Base-by-base conservation (phyloP, 2,329 filamentous ascomycete species). In the Pseudovirgaria hyperparasitica region DNA sequence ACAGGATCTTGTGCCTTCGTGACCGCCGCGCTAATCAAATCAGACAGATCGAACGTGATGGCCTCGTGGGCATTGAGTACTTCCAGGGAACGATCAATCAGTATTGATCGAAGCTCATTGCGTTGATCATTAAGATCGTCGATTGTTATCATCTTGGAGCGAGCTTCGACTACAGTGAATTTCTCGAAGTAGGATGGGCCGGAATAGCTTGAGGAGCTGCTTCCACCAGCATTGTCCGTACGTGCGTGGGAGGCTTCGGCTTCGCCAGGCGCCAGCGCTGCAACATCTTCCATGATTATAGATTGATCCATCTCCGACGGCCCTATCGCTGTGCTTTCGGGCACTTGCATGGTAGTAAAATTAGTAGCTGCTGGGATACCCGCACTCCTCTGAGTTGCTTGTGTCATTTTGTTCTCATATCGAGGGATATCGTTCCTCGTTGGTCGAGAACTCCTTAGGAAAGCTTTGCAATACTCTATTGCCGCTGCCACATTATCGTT, bases 81-180 rank as follows among this genome's bases (percentile, higher is more conserved):
- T 43, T 94, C 86, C 13, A 98, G 63, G 38, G 82, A 92, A 31
- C 84, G 79, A 41, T 94, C 86, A 32, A 96, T 86, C 29, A 96
- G 57, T 30, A 82, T 76, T 12, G 72, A 65, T 20, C 82, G 72
- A 21, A 96, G 62, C n/a, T 65, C 67, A 4, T 68, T 64, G 23
- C 90, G 75, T 49, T 82, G 70, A 18, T 70, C 69, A 35, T 93
- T 82, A 5, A 98, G 63, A 37, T 85, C 78, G 31, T 94, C 82
- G 31, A 85, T 65, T 0, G 80, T 79, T 17, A 74, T 52, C 27
- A 54, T 50, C 3, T 58, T 51, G 10, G 45, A 36, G n/a, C n/a
- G n/a, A 5, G 40, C 34, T 23, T 55, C 55, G 5, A 46, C 48
- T 23, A 37, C 35, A 16, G 39, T 35, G 38, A 46, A 49, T 8